Evolutionary conservation across 2,329 filamentous ascomycete species (phyloP), one percentile per base, ranked within the genome.

Genomic region (Venturia oleaginea): DNA sequence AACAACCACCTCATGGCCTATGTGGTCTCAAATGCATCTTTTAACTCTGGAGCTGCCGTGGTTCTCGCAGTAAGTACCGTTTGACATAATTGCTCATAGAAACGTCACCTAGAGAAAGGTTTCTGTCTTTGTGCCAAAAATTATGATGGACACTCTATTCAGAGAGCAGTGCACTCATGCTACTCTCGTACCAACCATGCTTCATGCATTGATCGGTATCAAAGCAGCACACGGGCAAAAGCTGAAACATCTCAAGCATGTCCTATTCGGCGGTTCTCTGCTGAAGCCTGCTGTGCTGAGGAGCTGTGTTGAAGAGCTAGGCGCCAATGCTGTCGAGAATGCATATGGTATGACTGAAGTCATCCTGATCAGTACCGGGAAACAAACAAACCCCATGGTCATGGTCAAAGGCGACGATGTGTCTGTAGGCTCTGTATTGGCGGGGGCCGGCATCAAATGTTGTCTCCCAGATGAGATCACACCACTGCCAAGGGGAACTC

Each of bases 341-440:
- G 74, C 71, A 13, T 80, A 78, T 67, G 78, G 79, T 0, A 79
- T 81, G 78, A 80, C 76, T 27, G 78, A 81, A 66, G 76, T 76
- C 2, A 76, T 75, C 15, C 4, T 60, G 7, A 43, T 60, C n/a
- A 27, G 77, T 76, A 1, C 68, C 77, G 3, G 69, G 79, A 37
- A 78, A 76, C n/a, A 80, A 76, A 76, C 68, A 67, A 43, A 71
- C 70, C 63, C 68, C 62, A 46, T 75, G 73, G 66, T 68, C 65
- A 62, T 71, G 69, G 60, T 70, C 72, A 42, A 68, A 64, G 8
- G 72, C 71, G 59, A 76, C 69, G 51, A 79, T 65, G 71, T 76
- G 4, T 74, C 77, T n/a, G 76, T 77, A 4, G 79, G 79, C 8
- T 76, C 74, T 43, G 71, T 75, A 15, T 73, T 66, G 61, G 2